Evolutionary conservation across 495 filamentous ascomycete genomes (phyloP).

Genomic region (Melanomma pulvis-pyrius): DNA sequence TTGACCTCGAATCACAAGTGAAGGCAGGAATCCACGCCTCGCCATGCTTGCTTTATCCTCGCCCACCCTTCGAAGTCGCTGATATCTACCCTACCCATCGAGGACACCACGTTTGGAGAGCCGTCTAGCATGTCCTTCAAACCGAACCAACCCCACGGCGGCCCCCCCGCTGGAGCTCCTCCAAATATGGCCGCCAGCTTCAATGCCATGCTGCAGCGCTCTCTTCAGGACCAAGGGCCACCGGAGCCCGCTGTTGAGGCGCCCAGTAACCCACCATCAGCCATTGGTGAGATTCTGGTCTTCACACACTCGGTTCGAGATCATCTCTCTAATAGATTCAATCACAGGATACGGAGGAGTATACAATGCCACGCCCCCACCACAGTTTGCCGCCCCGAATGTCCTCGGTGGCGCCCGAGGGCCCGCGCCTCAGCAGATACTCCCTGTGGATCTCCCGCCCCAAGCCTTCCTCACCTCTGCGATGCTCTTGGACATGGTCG

Average conservation of each 20-base stretch:
- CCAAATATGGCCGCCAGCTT: conserved; percentile 13
- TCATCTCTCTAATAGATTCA: neutral
- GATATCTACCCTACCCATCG: neutral
- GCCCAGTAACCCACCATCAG: conserved; percentile 1
- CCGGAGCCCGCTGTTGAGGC: conserved; percentile 2
- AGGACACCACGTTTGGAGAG: conserved; percentile 6
- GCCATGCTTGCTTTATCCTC: conserved; percentile 18
- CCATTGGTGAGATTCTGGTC: conserved; percentile 12
- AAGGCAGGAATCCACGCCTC: conserved; percentile 10
- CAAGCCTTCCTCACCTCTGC: conserved; percentile 99
- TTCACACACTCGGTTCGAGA: neutral
- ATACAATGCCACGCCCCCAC: conserved; percentile 24
- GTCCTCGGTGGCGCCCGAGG: conserved; percentile 12
- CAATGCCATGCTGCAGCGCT: conserved; percentile 30
- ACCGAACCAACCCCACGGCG: conserved; percentile 20
- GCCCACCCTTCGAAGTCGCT: conserved; percentile 10
- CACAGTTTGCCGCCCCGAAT: neutral
- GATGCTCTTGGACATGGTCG: conserved; percentile 90
- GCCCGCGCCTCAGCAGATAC: conserved; percentile 7
- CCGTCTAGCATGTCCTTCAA: conserved; percentile 24
- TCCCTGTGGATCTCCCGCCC: conserved; percentile 58
- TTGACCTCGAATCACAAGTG: neutral
- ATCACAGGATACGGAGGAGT: conserved; percentile 23
- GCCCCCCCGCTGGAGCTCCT: conserved; percentile 11
- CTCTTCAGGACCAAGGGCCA: conserved; percentile 12